phyloP scores from a whole-genome alignment of 2,329 filamentous ascomycete species.

The Xylaria multiplex region DNA sequence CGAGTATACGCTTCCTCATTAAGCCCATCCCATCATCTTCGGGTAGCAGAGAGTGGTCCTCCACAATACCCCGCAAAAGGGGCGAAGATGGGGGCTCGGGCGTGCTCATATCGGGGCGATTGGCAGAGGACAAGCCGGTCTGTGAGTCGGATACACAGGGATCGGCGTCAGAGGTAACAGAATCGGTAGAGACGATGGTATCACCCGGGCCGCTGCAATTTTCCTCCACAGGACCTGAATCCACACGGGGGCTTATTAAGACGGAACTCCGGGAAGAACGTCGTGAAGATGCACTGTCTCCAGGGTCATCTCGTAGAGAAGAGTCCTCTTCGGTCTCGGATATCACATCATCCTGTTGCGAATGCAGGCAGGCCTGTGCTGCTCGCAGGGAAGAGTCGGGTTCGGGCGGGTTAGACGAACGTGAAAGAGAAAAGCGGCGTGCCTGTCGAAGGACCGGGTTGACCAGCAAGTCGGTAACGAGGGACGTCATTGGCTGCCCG shows the following conservation, averaged over 20 bases:
- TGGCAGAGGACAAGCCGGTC: conserved; percentile 30
- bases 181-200: conserved; percentile 16
- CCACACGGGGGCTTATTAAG: conserved; percentile 33
- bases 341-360: conserved; percentile 45
- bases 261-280: conserved; percentile 46
- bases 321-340: conserved; percentile 47
- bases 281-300: conserved; percentile 42
- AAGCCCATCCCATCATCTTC: conserved; percentile 82
- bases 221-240: conserved; percentile 26
- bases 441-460: conserved; percentile 74
- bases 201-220: conserved; percentile 20
- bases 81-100: conserved; percentile 29
- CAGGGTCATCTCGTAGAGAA: conserved; percentile 42
- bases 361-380: conserved; percentile 36
- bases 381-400: conserved; percentile 51
- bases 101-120: conserved; percentile 31
- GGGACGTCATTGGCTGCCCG: conserved; percentile 63
- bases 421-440: conserved; percentile 68
- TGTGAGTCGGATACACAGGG: conserved; percentile 27
- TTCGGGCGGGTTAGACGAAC: conserved; percentile 48
- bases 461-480: conserved; percentile 73
- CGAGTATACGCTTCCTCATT: conserved; percentile 73
- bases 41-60: conserved; percentile 59
- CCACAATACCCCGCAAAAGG: conserved; percentile 5
- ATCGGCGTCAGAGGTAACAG: conserved; percentile 16